Evolutionary conservation across 768 basidiomycete species (phyloP).

Genomic region (Mycena sanguinolenta): DNA sequence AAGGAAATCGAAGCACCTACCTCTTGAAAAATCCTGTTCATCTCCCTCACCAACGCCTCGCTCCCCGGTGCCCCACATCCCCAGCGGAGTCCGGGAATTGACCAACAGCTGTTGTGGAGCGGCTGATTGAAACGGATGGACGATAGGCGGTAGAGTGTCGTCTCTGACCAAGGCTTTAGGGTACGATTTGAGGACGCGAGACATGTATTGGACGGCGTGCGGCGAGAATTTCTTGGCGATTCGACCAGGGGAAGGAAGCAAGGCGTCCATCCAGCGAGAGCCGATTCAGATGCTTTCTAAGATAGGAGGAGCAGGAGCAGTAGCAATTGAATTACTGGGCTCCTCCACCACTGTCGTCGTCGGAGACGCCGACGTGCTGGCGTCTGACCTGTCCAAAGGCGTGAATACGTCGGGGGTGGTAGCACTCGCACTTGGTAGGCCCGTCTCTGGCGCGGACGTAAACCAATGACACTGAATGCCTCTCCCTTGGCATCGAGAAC

Average conservation of each 20-base stretch:
- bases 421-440: not conserved
- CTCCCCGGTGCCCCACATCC: slow-evolving; percentile 33
- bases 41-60: slow-evolving; percentile 25
- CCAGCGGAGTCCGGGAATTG: slow-evolving; percentile 30
- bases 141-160: slow-evolving; percentile 20
- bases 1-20: not conserved
- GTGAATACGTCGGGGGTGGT: not conserved
- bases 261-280: slow-evolving; percentile 30
- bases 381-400: not conserved
- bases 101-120: slow-evolving; percentile 10
- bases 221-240: slow-evolving; percentile 9
- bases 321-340: not conserved
- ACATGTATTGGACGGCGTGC: slow-evolving; percentile 6
- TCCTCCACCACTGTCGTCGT: not conserved
- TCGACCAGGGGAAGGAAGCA: slow-evolving; percentile 17
- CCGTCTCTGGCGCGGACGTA: not conserved
- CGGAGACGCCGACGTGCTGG: not conserved
- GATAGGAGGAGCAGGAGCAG: not conserved
- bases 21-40: slow-evolving; percentile 20
- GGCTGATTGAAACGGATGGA: slow-evolving; percentile 19
- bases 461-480: slow-evolving; percentile 14
- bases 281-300: slow-evolving; percentile 22
- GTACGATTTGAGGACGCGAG: slow-evolving; percentile 32
- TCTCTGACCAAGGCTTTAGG: slow-evolving; percentile 18
- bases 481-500: slow-evolving; percentile 20